Evolutionary conservation across 2,329 filamentous ascomycete species (phyloP).

Genomic region (Neofusicoccum parvum): DNA sequence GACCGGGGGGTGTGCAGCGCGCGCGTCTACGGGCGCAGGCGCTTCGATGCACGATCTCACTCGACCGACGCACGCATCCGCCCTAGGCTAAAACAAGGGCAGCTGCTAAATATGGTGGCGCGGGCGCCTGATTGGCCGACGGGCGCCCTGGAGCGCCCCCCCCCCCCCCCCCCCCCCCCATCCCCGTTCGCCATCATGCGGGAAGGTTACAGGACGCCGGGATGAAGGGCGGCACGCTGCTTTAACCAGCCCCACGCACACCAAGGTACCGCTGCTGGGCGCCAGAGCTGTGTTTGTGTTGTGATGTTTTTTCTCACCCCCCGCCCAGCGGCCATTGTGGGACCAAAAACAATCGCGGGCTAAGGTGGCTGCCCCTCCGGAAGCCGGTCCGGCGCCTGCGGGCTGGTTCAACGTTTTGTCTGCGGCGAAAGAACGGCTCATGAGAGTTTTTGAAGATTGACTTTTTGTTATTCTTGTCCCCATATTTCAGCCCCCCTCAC

Average conservation of each 20-base stretch:
- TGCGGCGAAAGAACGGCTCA: no score
- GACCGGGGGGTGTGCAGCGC: neutral
- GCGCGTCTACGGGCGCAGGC: neutral
- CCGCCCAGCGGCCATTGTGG: no score
- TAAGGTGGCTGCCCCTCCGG: no score
- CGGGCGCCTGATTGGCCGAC: neutral
- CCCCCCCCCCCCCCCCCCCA: no score
- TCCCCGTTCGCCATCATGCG: neutral
- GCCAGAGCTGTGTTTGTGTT: no score
- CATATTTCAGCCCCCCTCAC: neutral
- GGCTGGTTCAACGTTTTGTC: no score
- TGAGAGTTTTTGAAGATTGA: no score
- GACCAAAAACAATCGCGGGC: no score
- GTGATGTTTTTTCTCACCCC: neutral
- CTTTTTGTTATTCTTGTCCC: neutral
- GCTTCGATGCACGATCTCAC: constrained; percentile 16
- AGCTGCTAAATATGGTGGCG: neutral
- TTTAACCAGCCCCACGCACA: neutral
- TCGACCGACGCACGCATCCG: neutral
- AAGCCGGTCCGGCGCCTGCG: no score
- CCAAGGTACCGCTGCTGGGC: neutral
- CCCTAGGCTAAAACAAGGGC: neutral
- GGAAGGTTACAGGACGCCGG: constrained; percentile 18
- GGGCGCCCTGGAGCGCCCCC: neutral
- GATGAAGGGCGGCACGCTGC: constrained; percentile 2